Base-by-base conservation (phyloP, 1,284 basidiomycete genomes). In the Trametes hirsuta region DNA sequence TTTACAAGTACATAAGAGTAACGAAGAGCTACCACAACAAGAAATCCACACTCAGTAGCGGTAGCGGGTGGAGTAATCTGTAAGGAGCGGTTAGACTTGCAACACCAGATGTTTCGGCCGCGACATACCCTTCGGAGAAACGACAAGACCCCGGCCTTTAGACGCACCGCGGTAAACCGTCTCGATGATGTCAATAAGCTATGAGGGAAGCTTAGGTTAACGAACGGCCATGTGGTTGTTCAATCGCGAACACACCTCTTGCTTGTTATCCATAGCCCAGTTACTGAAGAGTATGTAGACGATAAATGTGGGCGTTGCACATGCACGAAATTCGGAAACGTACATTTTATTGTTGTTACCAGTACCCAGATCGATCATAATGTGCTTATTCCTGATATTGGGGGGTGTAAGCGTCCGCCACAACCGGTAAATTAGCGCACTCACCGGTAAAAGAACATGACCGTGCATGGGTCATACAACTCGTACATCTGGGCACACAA, bases 331-430 rank as follows among this genome's bases (percentile, higher is more conserved):
- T 21, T 52, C 35, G 11, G 9, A 55, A 21, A 82, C 91, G 64
- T 63, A 94, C 93, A 98, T 97, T 80, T 99, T 99, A 80, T 99
- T 99, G 78, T 99, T 99, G 79, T 99, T 98, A 81, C 97, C 97
- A 51, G 97, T 99, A 14, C 97, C 96, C 68, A 98, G 79, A 86
- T 98, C 97, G 72, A 99, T 98, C 97, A 99, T 98, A 78, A 99
- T 99, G 73, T 99, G 97, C 75, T 99, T 97, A 79, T 98, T 98
- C 42, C 95, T 95, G 71, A 18, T 49, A 54, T 66, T 35, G 6
- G n/a, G 25, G n/a, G 25, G n/a, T 4, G 30, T 67, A 5, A 65
- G 55, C 6, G 10, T 2, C 11, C 39, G 15, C 2, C 15, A 18
- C n/a, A 25, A 18, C 11, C 14, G 18, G 15, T 14, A 18, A 24